Percentiles rank a stretch among this genome's conserved stretches.
Conservation (phyloP, 768 basidiomycete genomes). For the Mrakia hoshinonis region DNA sequence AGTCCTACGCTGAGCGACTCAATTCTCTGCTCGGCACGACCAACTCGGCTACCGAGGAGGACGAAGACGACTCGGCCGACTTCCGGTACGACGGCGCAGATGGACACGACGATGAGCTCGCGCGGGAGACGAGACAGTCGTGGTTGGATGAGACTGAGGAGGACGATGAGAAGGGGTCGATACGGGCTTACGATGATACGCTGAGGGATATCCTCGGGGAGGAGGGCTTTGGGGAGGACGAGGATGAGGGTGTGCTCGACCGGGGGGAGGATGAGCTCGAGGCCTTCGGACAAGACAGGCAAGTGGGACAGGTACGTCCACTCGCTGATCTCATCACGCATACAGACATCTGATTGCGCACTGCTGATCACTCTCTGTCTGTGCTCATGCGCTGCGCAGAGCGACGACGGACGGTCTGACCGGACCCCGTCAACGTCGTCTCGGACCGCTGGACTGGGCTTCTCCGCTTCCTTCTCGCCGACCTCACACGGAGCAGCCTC, state of each 20-base stretch:
- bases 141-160: not conserved
- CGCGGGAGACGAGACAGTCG: constrained; percentile 29
- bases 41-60: constrained; percentile 1
- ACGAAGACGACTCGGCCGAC: not conserved
- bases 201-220: constrained; percentile 27
- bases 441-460: not conserved
- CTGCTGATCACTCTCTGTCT: not conserved
- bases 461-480: constrained; percentile 21
- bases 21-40: not conserved
- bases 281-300: constrained; percentile 15
- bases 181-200: constrained; percentile 15
- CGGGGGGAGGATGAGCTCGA: constrained; percentile 24
- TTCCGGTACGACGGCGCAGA: constrained; percentile 9
- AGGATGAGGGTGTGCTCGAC: not conserved
- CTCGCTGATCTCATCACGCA: too few species aligned
- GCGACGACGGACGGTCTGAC: constrained; percentile 22
- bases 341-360: not conserved
- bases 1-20: not conserved
- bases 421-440: constrained; percentile 24
- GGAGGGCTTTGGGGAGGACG: constrained; percentile 14
- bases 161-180: constrained; percentile 4
- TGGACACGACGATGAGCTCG: constrained; percentile 18
- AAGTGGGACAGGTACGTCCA: not conserved
- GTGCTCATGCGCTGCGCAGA: not conserved
- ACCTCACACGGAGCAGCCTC: not conserved